Conservation (phyloP, 768 basidiomycete genomes). For the Arthromyces matolae region DNA sequence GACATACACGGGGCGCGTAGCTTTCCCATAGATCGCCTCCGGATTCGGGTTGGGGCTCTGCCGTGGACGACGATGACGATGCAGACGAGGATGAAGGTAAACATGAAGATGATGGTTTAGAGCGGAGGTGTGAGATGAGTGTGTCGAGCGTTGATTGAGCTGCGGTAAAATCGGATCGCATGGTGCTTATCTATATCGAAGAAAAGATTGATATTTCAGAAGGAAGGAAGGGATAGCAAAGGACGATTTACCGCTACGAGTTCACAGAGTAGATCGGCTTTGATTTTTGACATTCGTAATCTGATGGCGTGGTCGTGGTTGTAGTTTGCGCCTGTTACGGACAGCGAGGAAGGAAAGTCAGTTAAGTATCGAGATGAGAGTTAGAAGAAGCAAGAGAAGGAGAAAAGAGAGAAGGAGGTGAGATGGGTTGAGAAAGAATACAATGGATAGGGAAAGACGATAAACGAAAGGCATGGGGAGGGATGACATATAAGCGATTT, state of each 20-base stretch:
- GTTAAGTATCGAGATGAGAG: no score
- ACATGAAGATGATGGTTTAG: no score
- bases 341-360: no score
- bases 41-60: no score
- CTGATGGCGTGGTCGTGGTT: no score
- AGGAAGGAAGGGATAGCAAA: neutral
- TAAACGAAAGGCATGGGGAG: neutral
- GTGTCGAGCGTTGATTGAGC: constrained; percentile 51
- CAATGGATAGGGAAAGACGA: no score
- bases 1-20: constrained; percentile 60
- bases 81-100: no score
- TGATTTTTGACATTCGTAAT: constrained; percentile 62
- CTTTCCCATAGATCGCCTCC: constrained; percentile 46
- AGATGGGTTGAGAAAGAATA: no score
- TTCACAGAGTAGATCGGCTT: constrained; percentile 71
- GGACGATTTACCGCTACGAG: constrained; percentile 50
- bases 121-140: constrained; percentile 62
- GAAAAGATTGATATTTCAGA: neutral
- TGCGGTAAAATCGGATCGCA: constrained; percentile 63
- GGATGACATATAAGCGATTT: neutral
- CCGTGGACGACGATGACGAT: no score
- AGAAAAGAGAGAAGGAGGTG: no score
- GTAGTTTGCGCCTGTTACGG: no score
- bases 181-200: constrained; percentile 51
- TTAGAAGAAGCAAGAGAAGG: no score